Percentiles rank a stretch among this genome's conserved stretches.
Evolutionary conservation across 2,329 filamentous ascomycete species (phyloP).

Genomic region (Aspergillus udagawae): DNA sequence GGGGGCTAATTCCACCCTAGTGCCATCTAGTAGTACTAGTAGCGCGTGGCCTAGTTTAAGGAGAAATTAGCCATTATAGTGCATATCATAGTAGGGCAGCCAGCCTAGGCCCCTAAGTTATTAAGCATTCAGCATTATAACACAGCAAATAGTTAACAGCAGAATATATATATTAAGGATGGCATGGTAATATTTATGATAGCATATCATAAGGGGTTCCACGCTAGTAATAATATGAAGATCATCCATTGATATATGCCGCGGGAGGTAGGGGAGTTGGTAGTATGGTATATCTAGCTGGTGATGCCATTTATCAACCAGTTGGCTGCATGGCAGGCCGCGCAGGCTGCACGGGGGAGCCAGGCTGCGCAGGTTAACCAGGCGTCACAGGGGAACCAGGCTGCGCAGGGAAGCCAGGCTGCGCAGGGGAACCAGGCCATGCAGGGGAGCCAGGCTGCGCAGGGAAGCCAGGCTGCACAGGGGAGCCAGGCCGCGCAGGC

Average conservation of each 20-base stretch:
- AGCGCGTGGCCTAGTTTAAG: not conserved
- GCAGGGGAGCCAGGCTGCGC: no score
- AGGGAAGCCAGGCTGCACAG: no score
- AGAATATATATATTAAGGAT: conserved; percentile 6
- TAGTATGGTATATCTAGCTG: conserved; percentile 6
- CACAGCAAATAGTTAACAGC: not conserved
- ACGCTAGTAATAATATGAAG: conserved; percentile 2
- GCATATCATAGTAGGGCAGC: not conserved
- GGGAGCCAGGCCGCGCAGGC: no score
- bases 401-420: accelerated
- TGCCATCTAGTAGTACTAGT: not conserved
- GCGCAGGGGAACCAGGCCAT: not conserved
- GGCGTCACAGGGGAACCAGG: no score
- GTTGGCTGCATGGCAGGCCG: not conserved
- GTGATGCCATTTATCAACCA: not conserved
- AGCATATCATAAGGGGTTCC: conserved; percentile 4
- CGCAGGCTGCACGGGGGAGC: no score
- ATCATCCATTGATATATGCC: conserved; percentile 4
- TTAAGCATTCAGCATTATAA: not conserved
- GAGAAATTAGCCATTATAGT: not conserved
- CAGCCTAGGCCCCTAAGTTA: not conserved
- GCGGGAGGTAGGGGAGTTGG: not conserved
- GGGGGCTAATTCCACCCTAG: not conserved
- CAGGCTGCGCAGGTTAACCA: not conserved
- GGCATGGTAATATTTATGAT: not conserved